These are phyloP conservation scores for Taphrina pruni DNA, from an alignment of 1,139 yeast genomes.

Conservation along the genomic window DNA sequence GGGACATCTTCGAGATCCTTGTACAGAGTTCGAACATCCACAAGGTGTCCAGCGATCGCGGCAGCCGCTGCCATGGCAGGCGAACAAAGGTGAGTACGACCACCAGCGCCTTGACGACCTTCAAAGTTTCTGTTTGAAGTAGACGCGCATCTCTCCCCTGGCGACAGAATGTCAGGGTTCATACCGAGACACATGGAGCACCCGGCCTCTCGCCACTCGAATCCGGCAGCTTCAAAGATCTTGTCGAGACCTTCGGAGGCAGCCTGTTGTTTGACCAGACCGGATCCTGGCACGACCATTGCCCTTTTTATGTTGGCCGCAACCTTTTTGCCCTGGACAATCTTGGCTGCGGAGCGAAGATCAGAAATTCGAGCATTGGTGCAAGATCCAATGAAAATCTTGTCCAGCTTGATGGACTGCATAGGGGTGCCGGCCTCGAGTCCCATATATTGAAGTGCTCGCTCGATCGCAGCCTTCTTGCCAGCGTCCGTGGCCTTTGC, in stretches of 20 bases:
- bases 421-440: constrained; percentile 81
- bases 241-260: constrained; percentile 93
- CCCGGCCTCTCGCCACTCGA: constrained; percentile 99
- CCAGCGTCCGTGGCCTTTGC: constrained; percentile 69
- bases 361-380: constrained; percentile 98
- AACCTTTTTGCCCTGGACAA: constrained; percentile 86
- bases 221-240: constrained; percentile 88
- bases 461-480: constrained; percentile 80
- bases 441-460: constrained; percentile 93
- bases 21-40: constrained; percentile 83
- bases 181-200: constrained; percentile 99
- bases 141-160: constrained; percentile 96
- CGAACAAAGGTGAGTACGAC: constrained; percentile 97
- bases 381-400: constrained; percentile 97
- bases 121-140: constrained; percentile 98
- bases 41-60: constrained; percentile 86
- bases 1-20: constrained; percentile 10
- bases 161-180: constrained; percentile 96
- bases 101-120: constrained; percentile 97
- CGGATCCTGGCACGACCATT: constrained; percentile 96
- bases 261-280: constrained; percentile 89
- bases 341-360: constrained; percentile 91
- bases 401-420: constrained; percentile 74
- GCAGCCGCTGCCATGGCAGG: constrained; percentile 99
- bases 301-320: constrained; percentile 82